phyloP scores from a whole-genome alignment of 2,329 filamentous ascomycete species.

The Hypoxylon sp. region DNA sequence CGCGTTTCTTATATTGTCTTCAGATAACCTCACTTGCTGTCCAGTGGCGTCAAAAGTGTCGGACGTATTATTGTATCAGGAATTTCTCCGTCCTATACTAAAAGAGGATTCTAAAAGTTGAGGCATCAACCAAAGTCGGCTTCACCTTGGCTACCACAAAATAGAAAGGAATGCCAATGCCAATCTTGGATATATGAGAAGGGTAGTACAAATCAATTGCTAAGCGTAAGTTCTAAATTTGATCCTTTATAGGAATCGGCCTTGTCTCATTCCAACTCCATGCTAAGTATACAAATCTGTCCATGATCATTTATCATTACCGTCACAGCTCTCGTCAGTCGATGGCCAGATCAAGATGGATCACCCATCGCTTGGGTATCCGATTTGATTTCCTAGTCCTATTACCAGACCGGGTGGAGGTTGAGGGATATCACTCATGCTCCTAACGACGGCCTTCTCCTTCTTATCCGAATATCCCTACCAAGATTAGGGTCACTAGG shows the following conservation, averaged over 20 bases:
- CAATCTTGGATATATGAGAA: conserved; percentile 9
- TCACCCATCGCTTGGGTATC: background rate
- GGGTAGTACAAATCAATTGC: conserved; percentile 32
- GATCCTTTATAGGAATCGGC: conserved; percentile 16
- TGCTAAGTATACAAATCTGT: conserved; percentile 12
- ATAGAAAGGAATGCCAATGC: conserved; percentile 18
- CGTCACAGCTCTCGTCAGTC: background rate
- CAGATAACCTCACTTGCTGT: conserved; percentile 8
- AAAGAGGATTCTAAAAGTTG: background rate
- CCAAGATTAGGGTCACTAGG: background rate
- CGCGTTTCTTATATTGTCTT: conserved; percentile 5
- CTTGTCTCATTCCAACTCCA: conserved; percentile 13
- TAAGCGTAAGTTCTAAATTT: conserved; percentile 41
- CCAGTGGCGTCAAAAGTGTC: background rate
- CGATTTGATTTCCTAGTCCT: conserved; percentile 14
- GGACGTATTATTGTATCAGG: background rate
- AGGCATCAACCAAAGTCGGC: conserved; percentile 9
- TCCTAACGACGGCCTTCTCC: background rate
- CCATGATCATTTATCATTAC: conserved; percentile 33
- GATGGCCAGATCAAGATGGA: background rate
- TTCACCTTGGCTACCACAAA: conserved; percentile 8
- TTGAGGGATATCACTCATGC: background rate
- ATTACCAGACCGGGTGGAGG: conserved; percentile 4
- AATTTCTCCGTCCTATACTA: background rate
- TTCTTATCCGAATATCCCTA: background rate